Conservation (phyloP, 129 eudicot genomes). For the Sambucus nigra region DNA sequence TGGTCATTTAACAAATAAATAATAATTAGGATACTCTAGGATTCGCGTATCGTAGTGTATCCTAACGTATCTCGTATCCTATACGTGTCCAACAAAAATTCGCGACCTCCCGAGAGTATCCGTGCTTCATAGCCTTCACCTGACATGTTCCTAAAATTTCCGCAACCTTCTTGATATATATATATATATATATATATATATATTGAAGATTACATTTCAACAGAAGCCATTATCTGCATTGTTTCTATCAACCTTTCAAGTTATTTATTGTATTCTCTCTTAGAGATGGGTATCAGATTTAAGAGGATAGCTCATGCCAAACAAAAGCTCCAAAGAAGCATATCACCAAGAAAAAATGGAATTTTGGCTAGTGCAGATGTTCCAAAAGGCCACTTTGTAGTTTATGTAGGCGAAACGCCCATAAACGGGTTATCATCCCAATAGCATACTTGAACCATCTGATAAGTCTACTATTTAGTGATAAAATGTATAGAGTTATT, state of each 20-base stretch:
- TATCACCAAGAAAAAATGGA: slow-evolving; percentile 33
- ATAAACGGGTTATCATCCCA: slow-evolving; percentile 37
- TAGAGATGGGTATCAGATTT: slow-evolving; percentile 29
- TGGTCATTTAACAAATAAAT: too few species aligned
- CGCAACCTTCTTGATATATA: slow-evolving; percentile 1
- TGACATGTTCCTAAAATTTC: slow-evolving; percentile 16
- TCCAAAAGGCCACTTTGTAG: slow-evolving; percentile 46
- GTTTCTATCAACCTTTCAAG: not conserved
- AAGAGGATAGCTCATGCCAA: slow-evolving; percentile 36
- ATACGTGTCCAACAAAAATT: too few species aligned
- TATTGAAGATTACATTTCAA: too few species aligned
- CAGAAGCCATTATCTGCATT: not conserved
- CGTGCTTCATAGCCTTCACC: too few species aligned
- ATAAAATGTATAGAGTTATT: too few species aligned
- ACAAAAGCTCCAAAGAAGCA: slow-evolving; percentile 42
- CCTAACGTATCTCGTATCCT: too few species aligned
- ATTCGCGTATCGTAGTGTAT: too few species aligned
- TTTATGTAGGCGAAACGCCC: slow-evolving; percentile 37
- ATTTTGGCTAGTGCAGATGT: slow-evolving; percentile 15
- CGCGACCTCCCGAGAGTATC: too few species aligned
- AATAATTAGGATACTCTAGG: too few species aligned
- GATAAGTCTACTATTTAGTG: too few species aligned
- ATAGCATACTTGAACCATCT: slow-evolving; percentile 42
- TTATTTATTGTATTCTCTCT: not conserved
- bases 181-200: too few species aligned